Conservation (phyloP, 2,329 filamentous ascomycete genomes). For the Aspergillus caelatus region DNA sequence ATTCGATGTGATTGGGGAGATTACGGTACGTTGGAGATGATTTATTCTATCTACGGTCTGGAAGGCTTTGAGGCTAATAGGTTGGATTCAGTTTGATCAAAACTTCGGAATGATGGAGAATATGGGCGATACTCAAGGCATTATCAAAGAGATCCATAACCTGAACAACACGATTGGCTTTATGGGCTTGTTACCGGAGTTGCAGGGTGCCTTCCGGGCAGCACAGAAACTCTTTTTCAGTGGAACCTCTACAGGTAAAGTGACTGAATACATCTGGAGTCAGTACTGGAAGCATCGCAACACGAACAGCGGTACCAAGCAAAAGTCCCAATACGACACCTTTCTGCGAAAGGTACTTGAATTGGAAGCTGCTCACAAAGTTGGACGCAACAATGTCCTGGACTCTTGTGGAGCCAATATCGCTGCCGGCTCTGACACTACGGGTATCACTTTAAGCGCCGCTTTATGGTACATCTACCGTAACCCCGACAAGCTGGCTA, state of each 20-base stretch:
- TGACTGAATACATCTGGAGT: not conserved
- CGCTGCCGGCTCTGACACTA: constrained; percentile 30
- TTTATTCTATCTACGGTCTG: rapidly evolving
- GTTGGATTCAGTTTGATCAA: constrained; percentile 24
- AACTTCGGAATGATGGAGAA: constrained; percentile 21
- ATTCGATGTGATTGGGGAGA: constrained; percentile 29
- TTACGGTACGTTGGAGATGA: constrained; percentile 11
- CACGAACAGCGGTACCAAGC: not conserved
- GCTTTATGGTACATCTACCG: constrained; percentile 20
- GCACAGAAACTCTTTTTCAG: not conserved
- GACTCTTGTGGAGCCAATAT: constrained; percentile 43
- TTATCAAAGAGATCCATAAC: not conserved
- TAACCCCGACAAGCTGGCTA: constrained; percentile 26
- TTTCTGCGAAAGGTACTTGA: not conserved
- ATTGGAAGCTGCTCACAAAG: not conserved
- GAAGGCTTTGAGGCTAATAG: not conserved
- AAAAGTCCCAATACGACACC: not conserved
- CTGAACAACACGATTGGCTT: not conserved
- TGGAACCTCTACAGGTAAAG: not conserved
- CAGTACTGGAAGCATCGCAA: not conserved
- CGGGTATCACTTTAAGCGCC: constrained; percentile 16
- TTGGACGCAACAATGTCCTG: constrained; percentile 2
- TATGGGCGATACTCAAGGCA: not conserved
- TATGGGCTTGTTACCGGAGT: not conserved
- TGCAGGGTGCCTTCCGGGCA: not conserved